A percentile compares a stretch with the other conserved stretches of the same genome.
Conservation (phyloP, 2,329 filamentous ascomycete genomes). For the Cytospora chrysosperma region DNA sequence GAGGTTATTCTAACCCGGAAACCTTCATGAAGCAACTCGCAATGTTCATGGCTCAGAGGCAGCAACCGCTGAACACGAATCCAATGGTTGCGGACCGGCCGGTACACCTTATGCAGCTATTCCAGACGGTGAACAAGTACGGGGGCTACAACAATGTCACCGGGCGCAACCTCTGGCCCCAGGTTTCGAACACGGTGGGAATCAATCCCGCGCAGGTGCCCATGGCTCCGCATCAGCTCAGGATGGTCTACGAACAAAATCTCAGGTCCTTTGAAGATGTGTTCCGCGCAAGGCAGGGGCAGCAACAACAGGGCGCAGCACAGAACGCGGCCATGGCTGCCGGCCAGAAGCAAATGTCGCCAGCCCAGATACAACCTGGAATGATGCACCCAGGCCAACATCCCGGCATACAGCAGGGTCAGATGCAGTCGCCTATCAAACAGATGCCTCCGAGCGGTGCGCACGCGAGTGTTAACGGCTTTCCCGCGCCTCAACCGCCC, state of each 20-base stretch:
- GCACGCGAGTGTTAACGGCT: constrained; percentile 49
- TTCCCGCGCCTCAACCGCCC: constrained; percentile 44
- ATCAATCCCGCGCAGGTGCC: constrained; percentile 64
- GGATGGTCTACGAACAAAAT: constrained; percentile 72
- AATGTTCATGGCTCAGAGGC: constrained; percentile 73
- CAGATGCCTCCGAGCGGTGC: constrained; percentile 47
- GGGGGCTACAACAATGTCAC: constrained; percentile 77
- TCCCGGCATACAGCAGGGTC: constrained; percentile 42
- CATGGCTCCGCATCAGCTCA: constrained; percentile 67
- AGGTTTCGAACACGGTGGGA: constrained; percentile 64
- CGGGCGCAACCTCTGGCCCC: constrained; percentile 68
- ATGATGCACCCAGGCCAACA: constrained; percentile 42
- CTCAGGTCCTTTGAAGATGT: constrained; percentile 75
- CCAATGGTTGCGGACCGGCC: constrained; percentile 72
- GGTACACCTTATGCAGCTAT: constrained; percentile 74
- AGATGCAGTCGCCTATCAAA: constrained; percentile 44
- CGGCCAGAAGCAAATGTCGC: constrained; percentile 43
- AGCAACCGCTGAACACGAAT: constrained; percentile 70
- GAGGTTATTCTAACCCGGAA: constrained; percentile 54
- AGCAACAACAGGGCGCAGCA: constrained; percentile 34
- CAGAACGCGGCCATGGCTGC: constrained; percentile 35
- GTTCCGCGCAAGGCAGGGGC: constrained; percentile 51
- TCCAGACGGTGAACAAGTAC: constrained; percentile 71
- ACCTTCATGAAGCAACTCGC: constrained; percentile 74
- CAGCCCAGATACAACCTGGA: constrained; percentile 40